Evolutionary conservation across 495 filamentous ascomycete genomes (phyloP), one percentile per base, ranked within the genome.

Genomic region (Penicillium bovifimosum): DNA sequence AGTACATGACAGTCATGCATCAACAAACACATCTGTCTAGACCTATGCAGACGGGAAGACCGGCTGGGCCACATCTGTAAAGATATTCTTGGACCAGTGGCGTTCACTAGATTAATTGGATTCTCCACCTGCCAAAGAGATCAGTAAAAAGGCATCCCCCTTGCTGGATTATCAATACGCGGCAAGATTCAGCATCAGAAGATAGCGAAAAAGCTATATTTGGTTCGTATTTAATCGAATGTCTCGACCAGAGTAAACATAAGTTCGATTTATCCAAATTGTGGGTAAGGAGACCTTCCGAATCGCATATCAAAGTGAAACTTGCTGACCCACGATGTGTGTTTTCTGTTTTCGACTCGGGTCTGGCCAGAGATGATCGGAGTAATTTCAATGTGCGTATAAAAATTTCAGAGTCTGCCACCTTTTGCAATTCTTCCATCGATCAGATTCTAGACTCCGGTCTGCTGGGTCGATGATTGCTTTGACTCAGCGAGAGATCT

Each of bases 41-140:
- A 41, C 57, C 49, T 52, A 10, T 33, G 26, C 43, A 24, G 26
- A 42, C 32, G 32, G 34, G 16, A 2, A 35, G 8, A 27, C 39
- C 48, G 48, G 54, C 47, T 52, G 29, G 52, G 52, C 58, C 58
- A 56, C 44, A 41, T 24, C 20, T 24, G 20, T 11, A 34, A 29
- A 34, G 24, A 50, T 53, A 53, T 53, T 54, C 45, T 47, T 31
- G 54, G 53, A 29, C 40, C 50, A 41, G 54, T 60, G 58, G 58
- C 58, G 58, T 41, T 34, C 50, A 32, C 46, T 60, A 60, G 58
- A 41, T 31, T 42, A 39, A 47, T 14, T 41, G 40, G 10, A 31
- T 35, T 32, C 49, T 27, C 58, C 58, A 60, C 58, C 57, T 46
- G 49, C 29, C 46, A 50, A 18, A 41, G 46, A 33, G 42, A 50